phyloP scores from a whole-genome alignment of 306 rosid genomes.

The Glycine tomentella region DNA sequence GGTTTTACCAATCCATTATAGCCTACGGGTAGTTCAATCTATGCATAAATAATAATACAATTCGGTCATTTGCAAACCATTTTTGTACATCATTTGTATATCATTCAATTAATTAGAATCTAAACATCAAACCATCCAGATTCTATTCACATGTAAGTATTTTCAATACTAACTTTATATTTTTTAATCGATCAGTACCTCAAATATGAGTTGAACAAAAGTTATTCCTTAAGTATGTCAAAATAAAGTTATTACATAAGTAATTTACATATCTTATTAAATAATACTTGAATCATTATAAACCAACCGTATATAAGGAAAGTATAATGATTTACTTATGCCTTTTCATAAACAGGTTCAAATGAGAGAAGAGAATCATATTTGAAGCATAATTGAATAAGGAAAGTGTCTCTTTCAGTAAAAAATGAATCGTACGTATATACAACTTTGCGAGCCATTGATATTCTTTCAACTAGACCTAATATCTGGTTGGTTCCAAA shows the following conservation, averaged over 20 bases:
- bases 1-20: background rate
- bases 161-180: background rate
- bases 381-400: background rate
- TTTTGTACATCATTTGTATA: background rate
- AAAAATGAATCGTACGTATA: background rate
- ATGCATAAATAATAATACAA: background rate
- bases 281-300: background rate
- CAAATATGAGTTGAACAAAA: background rate
- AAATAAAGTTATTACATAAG: background rate
- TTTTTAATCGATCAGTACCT: background rate
- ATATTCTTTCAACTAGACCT: background rate
- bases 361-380: background rate
- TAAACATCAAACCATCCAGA: background rate
- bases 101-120: background rate
- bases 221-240: background rate
- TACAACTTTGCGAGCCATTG: background rate
- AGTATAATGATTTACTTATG: no score
- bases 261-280: background rate
- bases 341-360: no score
- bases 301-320: background rate
- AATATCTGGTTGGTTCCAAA: background rate
- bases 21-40: background rate
- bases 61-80: background rate
- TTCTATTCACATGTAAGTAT: no score
- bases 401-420: background rate